phyloP scores from a whole-genome alignment of 2,329 filamentous ascomycete species.

The Aspergillus calidoustus region DNA sequence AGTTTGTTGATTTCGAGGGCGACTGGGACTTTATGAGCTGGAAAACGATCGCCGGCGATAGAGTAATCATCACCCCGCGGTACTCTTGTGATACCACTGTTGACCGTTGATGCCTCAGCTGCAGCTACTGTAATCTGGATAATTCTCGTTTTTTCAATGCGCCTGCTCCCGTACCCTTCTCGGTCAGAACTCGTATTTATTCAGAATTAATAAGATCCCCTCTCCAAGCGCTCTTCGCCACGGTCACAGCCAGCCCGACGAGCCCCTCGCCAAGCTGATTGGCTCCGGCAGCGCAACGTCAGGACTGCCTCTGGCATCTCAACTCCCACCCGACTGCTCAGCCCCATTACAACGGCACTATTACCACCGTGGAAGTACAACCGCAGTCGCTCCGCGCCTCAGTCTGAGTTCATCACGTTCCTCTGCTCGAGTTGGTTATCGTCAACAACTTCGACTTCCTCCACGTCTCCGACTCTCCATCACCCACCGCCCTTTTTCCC shows the following conservation, averaged over 20 bases:
- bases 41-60: neutral
- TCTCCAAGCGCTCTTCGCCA: conserved; percentile 6
- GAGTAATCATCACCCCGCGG: neutral
- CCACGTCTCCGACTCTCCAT: conserved; percentile 18
- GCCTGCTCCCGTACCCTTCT: neutral
- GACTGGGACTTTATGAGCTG: neutral
- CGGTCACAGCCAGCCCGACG: conserved; percentile 5
- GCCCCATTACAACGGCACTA: conserved; percentile 24
- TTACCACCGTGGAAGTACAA: conserved; percentile 21
- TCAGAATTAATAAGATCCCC: neutral
- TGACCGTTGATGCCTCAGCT: neutral
- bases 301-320: conserved; percentile 16
- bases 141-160: neutral
- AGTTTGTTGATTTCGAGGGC: neutral
- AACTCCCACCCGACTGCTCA: conserved; percentile 5
- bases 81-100: neutral
- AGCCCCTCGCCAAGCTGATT: conserved; percentile 27
- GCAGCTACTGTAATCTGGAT: neutral
- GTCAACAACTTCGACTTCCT: conserved; percentile 17
- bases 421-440: conserved; percentile 17
- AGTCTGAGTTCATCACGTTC: conserved; percentile 16
- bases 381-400: conserved; percentile 20
- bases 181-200: neutral
- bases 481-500: conserved; percentile 15
- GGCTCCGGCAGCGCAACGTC: conserved; percentile 24